Percentiles rank a stretch among this genome's conserved stretches.
These are phyloP conservation scores for Emericellopsis atlantica DNA, from an alignment of 2,329 filamentous ascomycete genomes.

Conservation along the genomic window DNA sequence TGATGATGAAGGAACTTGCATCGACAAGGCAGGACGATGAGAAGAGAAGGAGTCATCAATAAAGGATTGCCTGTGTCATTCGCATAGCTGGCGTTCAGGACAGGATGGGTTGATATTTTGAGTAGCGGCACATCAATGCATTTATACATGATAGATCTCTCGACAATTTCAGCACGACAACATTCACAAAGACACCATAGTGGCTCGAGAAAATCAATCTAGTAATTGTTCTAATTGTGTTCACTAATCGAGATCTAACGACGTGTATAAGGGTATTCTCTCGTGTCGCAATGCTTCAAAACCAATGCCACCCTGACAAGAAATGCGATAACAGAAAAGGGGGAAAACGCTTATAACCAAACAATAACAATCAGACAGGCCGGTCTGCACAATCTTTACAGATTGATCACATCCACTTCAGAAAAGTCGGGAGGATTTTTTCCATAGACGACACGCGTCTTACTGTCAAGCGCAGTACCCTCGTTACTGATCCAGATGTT, in stretches of 20 bases:
- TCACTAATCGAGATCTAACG: too few relatives aligned
- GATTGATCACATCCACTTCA: conserved; percentile 72
- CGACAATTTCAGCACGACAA: too few relatives aligned
- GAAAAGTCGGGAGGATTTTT: conserved; percentile 82
- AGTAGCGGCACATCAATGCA: too few relatives aligned
- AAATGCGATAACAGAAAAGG: background rate
- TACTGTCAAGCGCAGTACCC: conserved; percentile 76
- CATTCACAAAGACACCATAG: too few relatives aligned
- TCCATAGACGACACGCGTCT: conserved; percentile 71
- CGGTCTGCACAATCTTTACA: conserved; percentile 28
- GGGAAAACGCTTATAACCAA: background rate
- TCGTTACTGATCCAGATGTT: conserved; percentile 91
- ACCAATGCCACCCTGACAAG: background rate
- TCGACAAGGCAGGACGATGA: conserved; percentile 24
- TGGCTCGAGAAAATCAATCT: too few relatives aligned
- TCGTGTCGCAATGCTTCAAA: background rate
- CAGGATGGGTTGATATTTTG: too few relatives aligned
- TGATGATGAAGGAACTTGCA: conserved; percentile 39
- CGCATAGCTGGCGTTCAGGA: too few relatives aligned
- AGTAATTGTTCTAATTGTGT: too few relatives aligned
- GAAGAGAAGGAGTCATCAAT: conserved; percentile 9
- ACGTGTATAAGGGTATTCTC: too few relatives aligned
- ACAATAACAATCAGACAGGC: background rate
- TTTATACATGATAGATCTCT: too few relatives aligned
- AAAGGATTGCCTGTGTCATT: too few relatives aligned